These are phyloP conservation scores for Diaporthe caulivora DNA, from an alignment of 2,329 filamentous ascomycete species.

Conservation along the genomic window DNA sequence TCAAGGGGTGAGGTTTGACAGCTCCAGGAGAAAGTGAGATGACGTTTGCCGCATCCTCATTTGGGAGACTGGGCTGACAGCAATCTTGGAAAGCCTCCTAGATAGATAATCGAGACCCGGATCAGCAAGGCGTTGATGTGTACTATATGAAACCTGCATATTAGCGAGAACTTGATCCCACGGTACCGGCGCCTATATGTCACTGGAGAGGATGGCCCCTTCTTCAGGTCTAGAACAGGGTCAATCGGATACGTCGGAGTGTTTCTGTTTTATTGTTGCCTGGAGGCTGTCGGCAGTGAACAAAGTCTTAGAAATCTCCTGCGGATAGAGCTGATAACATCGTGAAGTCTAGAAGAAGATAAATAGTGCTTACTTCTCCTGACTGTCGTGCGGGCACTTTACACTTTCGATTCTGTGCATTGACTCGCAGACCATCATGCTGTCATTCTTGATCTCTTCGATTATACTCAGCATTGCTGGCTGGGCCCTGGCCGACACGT, in stretches of 20 bases:
- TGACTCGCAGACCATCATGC: not conserved
- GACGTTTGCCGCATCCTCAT: not conserved
- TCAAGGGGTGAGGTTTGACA: not conserved
- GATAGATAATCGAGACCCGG: not conserved
- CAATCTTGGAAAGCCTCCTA: not conserved
- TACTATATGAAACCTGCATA: not conserved
- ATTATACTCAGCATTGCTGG: not conserved
- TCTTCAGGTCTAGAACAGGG: not conserved
- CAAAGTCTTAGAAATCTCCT: not conserved
- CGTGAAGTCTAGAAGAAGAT: not conserved
- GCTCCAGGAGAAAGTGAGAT: not conserved
- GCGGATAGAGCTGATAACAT: not conserved
- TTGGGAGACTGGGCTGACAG: not conserved
- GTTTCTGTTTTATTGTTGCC: not conserved
- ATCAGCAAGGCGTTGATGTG: not conserved
- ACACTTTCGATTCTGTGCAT: not conserved
- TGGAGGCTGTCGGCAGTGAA: not conserved
- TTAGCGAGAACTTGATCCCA: conserved; percentile 7
- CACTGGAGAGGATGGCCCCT: not conserved
- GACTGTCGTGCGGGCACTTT: not conserved
- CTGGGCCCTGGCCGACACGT: not conserved
- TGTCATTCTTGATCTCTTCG: not conserved
- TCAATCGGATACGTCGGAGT: not conserved
- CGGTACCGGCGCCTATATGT: not conserved
- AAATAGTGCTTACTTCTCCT: not conserved